Conservation (phyloP, 1,139 yeast species). For the Pichia norvegensis region DNA sequence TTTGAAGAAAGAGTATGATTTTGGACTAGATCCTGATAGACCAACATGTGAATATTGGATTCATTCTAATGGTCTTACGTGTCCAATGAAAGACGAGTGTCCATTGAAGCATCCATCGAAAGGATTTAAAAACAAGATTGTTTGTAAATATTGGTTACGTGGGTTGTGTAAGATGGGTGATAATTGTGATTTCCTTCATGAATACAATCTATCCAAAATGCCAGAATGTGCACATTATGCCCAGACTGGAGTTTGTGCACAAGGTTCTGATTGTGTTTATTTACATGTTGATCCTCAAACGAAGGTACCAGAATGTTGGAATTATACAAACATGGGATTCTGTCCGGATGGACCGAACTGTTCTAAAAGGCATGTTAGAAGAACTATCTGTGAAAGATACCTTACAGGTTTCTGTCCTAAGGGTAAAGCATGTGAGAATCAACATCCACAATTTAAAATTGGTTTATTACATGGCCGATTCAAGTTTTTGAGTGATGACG, state of each 20-base stretch:
- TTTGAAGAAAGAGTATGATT: conserved; percentile 68
- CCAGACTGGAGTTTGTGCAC: conserved; percentile 88
- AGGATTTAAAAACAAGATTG: conserved; percentile 76
- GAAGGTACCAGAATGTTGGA: conserved; percentile 79
- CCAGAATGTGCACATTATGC: conserved; percentile 91
- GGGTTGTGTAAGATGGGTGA: conserved; percentile 96
- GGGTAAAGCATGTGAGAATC: conserved; percentile 51
- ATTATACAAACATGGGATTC: conserved; percentile 71
- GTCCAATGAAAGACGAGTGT: conserved; percentile 81
- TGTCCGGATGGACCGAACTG: conserved; percentile 92
- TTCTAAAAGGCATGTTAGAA: conserved; percentile 71
- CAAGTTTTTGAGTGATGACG: conserved; percentile 44
- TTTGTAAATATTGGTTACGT: conserved; percentile 96
- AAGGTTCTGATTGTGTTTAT: conserved; percentile 89
- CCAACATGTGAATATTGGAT: conserved; percentile 77
- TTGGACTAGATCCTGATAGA: conserved; percentile 82
- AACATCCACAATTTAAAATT: conserved; percentile 50
- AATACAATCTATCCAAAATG: conserved; percentile 88
- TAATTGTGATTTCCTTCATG: conserved; percentile 93
- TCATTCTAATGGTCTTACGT: conserved; percentile 49
- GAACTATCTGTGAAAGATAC: conserved; percentile 72
- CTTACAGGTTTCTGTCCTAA: conserved; percentile 90
- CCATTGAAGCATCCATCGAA: conserved; percentile 85
- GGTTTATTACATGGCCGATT: conserved; percentile 39
- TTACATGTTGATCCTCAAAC: conserved; percentile 85